Evolutionary conservation across 805 yeast species (phyloP).

Genomic region (Yarrowia sp.): DNA sequence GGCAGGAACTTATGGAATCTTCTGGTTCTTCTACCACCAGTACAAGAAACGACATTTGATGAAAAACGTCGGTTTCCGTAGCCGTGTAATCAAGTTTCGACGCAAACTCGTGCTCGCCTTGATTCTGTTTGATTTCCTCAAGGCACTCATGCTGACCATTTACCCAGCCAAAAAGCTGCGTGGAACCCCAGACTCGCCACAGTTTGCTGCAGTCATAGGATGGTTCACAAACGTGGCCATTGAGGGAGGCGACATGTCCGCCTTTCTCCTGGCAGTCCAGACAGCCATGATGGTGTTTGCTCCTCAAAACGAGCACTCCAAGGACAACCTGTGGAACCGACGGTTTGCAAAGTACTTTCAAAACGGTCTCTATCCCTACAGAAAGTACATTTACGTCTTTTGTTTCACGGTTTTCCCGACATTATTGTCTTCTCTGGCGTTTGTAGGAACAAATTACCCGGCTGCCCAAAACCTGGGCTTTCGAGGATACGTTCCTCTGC

Average conservation of each 20-base stretch:
- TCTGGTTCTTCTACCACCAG: conserved; percentile 15
- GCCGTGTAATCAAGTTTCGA: not conserved
- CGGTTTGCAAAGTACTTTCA: conserved; percentile 3
- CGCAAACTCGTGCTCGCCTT: conserved; percentile 68
- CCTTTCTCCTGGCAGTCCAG: conserved; percentile 77
- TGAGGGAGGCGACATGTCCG: conserved; percentile 85
- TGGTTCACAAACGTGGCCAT: conserved; percentile 80
- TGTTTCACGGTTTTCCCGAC: conserved; percentile 57
- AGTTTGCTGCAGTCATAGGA: conserved; percentile 51
- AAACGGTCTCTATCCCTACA: conserved; percentile 56
- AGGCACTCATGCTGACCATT: conserved; percentile 63
- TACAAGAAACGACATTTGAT: not conserved
- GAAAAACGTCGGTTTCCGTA: not conserved
- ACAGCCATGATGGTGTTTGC: conserved; percentile 68
- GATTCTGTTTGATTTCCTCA: conserved; percentile 68
- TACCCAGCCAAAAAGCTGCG: conserved; percentile 45
- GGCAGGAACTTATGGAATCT: conserved; percentile 4
- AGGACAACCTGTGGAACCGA: conserved; percentile 49
- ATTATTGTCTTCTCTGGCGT: conserved; percentile 68
- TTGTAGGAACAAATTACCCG: conserved; percentile 49
- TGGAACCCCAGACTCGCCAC: conserved; percentile 37
- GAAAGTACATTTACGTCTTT: conserved; percentile 55
- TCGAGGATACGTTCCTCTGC: conserved; percentile 45
- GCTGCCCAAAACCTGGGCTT: conserved; percentile 41
- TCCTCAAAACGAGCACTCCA: conserved; percentile 48